Conservation (phyloP, 306 rosid genomes). For the Trifolium pratense region DNA sequence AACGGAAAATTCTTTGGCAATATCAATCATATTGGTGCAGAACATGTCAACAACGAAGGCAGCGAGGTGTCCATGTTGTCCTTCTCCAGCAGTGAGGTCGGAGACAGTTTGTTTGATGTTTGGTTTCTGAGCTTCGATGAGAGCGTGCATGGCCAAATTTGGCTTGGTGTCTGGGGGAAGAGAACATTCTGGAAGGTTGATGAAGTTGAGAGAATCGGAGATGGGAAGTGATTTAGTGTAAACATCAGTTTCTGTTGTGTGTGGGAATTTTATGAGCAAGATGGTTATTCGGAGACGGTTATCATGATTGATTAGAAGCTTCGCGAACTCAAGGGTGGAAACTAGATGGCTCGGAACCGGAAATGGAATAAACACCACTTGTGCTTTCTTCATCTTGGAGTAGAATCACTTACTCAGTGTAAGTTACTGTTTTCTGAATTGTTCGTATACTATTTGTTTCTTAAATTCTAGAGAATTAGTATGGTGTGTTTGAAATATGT, state of each 20-base stretch:
- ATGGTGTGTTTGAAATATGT: too few species aligned
- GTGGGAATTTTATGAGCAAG: not conserved
- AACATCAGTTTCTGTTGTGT: not conserved
- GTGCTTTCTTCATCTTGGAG: slow-evolving; percentile 19
- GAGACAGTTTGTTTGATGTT: slow-evolving; percentile 34
- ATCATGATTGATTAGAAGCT: slow-evolving; percentile 5
- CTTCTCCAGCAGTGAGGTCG: slow-evolving; percentile 20
- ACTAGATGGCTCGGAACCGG: not conserved
- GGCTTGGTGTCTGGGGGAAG: not conserved
- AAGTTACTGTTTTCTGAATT: not conserved
- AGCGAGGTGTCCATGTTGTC: slow-evolving; percentile 31
- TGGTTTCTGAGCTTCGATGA: slow-evolving; percentile 42
- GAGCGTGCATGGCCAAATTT: not conserved
- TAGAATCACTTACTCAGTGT: not conserved
- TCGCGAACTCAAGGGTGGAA: not conserved
- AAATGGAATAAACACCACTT: slow-evolving; percentile 3
- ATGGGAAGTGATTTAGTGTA: not conserved
- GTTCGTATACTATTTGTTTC: too few species aligned
- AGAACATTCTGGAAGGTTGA: slow-evolving; percentile 17
- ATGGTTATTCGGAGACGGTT: not conserved
- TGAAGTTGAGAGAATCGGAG: not conserved
- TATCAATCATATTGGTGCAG: slow-evolving; percentile 53
- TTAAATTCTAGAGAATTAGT: not conserved
- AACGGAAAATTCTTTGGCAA: slow-evolving; percentile 52
- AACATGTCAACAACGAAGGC: slow-evolving; percentile 69